Evolutionary conservation across 129 eudicot species (phyloP), one percentile per base, ranked within the genome.

Genomic region (Apium graveolens): DNA sequence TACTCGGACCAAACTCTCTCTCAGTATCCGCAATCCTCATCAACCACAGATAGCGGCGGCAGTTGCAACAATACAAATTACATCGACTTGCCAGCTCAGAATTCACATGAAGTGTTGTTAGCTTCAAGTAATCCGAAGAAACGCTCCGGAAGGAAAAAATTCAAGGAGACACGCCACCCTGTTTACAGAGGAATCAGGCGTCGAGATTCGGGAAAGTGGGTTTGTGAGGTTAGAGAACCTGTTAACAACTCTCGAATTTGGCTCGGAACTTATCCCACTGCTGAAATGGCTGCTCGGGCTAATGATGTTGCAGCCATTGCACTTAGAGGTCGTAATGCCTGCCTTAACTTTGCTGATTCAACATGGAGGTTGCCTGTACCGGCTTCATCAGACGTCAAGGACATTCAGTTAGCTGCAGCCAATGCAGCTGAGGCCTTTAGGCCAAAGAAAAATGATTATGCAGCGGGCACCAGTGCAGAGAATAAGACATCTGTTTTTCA

Each of bases 241-340:
- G 4, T 24, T 20, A 42, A 42, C 7, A 41, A 41, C 16, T 21
- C 53, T 39, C 27, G 76, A 39, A 72, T 72, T 24, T 72, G 76
- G 76, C 76, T 72, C 3, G 76, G 53, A 16, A 72, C 76, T 42
- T 72, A 39, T 72, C 76, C 35, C 21, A 72, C 76, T 14, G 76
- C 53, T n/a, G 76, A 72, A 42, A 72, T 72, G 76, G 76, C 76
- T 24, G 76, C 76, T 39, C 41, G 76, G 11, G 76, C 76, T n/a
- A 44, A 72, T 72, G 76, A 72, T 11, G 76, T 72, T 44, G 76
- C 76, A 5, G 51, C 3, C 4, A 72, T 72, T 41, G 76, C 51
- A 12, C 49, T 72, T 21, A 39, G 51, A 72, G 51, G 76, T 4
- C 34, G 76, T 5, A 38, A 27, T 10, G 76, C 51, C 14, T 72